Base-by-base conservation (phyloP, 306 rosid species). In the Medicago lupulina region DNA sequence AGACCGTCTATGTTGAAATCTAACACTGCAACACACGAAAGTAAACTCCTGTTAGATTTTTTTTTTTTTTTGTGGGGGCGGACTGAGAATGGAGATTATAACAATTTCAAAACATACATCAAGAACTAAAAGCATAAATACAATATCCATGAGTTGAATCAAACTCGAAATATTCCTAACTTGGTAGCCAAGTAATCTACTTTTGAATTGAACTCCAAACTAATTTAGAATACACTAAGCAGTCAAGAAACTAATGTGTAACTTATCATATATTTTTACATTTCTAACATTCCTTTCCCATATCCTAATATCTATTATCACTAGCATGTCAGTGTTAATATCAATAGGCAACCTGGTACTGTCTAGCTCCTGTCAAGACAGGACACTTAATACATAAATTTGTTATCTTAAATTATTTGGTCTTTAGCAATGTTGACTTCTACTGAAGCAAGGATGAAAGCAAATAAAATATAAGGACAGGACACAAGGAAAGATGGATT, bases 1-100 rank as follows among this genome's bases (percentile, higher is more conserved):
- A 61, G 98, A 94, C 73, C 79, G 91, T 79, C 98, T 86, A 84
- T 90, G 96, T 71, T 82, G 91, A 81, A 87, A 84, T 81, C 90
- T 88, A 77, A 74, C 87, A 73, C 98, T 88, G 40, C 81, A 89
- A 40, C 71, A 14, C 15, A 41, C 4, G 51, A 78, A 69, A 81
- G 79, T 71, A 18, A 66, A 43, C 62, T 65, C 58, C 38, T 10
- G 36, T 49, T 44, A 70, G 64, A 15, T 49, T 38, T 18, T 50
- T 18, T 62, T 51, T 50, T 18, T 62, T 51, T 3, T 43, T 14
- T 7, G 28, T n/a, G 28, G n/a, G 9, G 4, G 18, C 12, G 7
- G n/a, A 50, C 15, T 15, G 23, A 14, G 15, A 41, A 51, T 12
- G 3, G 6, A 46, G 69, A 80, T 19, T 58, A 46, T 19, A 39